Evolutionary conservation across 1,284 basidiomycete genomes (phyloP).

Genomic region (Rhodofomes roseus): DNA sequence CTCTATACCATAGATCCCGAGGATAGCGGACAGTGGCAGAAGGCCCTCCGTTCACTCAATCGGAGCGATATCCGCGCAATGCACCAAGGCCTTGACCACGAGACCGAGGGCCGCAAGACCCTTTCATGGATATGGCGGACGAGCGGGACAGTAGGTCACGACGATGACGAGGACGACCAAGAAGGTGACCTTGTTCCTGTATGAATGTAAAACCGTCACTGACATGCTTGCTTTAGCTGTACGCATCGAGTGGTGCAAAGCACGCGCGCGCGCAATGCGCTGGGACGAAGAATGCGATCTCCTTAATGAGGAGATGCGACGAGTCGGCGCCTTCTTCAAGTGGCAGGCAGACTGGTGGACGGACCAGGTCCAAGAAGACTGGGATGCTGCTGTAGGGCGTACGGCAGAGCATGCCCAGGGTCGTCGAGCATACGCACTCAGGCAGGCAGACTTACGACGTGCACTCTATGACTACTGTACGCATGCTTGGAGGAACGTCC

Average conservation of each 20-base stretch:
- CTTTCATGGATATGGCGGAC: slow-evolving; percentile 7
- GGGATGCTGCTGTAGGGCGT: neutral
- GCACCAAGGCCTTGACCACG: neutral
- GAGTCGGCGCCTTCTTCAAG: slow-evolving; percentile 3
- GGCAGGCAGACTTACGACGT: no score
- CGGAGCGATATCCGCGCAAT: neutral
- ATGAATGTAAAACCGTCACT: neutral
- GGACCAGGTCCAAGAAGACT: neutral
- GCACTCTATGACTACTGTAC: no score
- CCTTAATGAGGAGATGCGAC: slow-evolving; percentile 32
- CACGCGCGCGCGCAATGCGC: slow-evolving; percentile 20
- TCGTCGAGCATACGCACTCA: no score
- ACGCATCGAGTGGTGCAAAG: slow-evolving; percentile 10
- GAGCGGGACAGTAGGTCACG: neutral
- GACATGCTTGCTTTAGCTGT: neutral
- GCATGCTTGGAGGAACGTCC: no score
- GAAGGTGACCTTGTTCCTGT: slow-evolving; percentile 3
- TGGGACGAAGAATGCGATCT: slow-evolving; percentile 33
- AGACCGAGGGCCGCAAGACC: neutral
- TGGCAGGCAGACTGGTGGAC: neutral
- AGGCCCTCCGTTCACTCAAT: neutral
- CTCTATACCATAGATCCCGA: neutral
- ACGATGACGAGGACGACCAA: neutral
- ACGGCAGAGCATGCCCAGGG: no score
- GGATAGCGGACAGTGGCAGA: neutral